phyloP scores from a whole-genome alignment of 192 early-diverging fungal genomes.

The Podila horticola region DNA sequence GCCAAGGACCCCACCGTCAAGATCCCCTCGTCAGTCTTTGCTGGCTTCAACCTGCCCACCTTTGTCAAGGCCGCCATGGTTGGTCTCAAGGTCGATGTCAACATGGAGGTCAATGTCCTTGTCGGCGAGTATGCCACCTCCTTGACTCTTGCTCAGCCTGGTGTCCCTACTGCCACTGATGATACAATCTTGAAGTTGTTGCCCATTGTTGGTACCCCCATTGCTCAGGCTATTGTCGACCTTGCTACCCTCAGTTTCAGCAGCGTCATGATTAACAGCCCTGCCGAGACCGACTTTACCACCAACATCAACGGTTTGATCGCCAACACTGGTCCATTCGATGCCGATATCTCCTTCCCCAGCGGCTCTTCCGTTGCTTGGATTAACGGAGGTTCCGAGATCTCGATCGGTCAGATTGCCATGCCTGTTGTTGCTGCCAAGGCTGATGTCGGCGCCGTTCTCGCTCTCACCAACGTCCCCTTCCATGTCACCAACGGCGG shows the following conservation, averaged over 20 bases:
- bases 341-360: slow-evolving; percentile 49
- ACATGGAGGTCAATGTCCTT: slow-evolving; percentile 50
- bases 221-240: slow-evolving; percentile 64
- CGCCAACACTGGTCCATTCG: slow-evolving; percentile 48
- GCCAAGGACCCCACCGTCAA: slow-evolving; percentile 44
- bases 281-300: slow-evolving; percentile 45
- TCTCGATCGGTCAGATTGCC: slow-evolving; percentile 52
- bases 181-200: slow-evolving; percentile 59
- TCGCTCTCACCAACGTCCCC: slow-evolving; percentile 51
- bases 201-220: slow-evolving; percentile 63
- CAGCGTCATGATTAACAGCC: slow-evolving; percentile 47
- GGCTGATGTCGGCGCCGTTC: slow-evolving; percentile 59
- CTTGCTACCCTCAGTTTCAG: slow-evolving; percentile 26
- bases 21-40: slow-evolving; percentile 50
- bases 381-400: slow-evolving; percentile 32
- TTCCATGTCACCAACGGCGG: slow-evolving; percentile 52
- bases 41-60: slow-evolving; percentile 56
- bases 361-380: slow-evolving; percentile 46
- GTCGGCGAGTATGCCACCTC: slow-evolving; percentile 62
- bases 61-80: slow-evolving; percentile 59
- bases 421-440: slow-evolving; percentile 55
- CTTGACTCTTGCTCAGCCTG: slow-evolving; percentile 52
- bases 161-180: slow-evolving; percentile 58
- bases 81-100: slow-evolving; percentile 58
- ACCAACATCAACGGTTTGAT: slow-evolving; percentile 51